Evolutionary conservation across 306 rosid genomes (phyloP).

Genomic region (Vicia villosa): DNA sequence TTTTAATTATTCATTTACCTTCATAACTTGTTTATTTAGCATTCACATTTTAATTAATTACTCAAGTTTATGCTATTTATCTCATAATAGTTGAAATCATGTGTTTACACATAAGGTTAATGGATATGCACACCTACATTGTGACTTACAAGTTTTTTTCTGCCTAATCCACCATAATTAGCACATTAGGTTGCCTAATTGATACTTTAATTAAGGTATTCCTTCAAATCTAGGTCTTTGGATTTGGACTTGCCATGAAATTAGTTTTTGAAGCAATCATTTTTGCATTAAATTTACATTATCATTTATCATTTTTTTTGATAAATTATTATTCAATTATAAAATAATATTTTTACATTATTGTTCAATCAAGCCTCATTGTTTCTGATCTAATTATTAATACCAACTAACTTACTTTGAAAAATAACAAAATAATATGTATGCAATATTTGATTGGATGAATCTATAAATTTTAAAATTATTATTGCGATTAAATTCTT

Average conservation of each 20-base stretch:
- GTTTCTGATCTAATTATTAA: background rate
- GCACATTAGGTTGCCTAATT: background rate
- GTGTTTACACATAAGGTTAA: background rate
- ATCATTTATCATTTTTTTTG: no score
- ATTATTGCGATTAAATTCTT: no score
- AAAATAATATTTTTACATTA: background rate
- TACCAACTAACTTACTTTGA: background rate
- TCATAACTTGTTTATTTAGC: background rate
- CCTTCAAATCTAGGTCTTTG: background rate
- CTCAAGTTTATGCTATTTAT: background rate
- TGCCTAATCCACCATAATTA: background rate
- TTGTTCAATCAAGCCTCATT: background rate
- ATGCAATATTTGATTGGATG: no score
- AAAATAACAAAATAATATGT: background rate
- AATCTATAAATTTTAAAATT: no score
- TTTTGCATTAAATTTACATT: background rate
- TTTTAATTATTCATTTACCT: conserved; percentile 40
- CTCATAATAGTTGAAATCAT: background rate
- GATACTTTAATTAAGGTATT: background rate
- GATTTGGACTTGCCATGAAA: background rate
- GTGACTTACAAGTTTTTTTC: background rate
- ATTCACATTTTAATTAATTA: conserved; percentile 33
- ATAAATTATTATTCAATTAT: background rate
- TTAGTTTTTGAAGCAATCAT: background rate
- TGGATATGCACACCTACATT: background rate